Percentiles rank a stretch among this genome's conserved stretches.
phyloP scores from a whole-genome alignment of 2,329 filamentous ascomycete species.

The Pseudogymnoascus sp. region DNA sequence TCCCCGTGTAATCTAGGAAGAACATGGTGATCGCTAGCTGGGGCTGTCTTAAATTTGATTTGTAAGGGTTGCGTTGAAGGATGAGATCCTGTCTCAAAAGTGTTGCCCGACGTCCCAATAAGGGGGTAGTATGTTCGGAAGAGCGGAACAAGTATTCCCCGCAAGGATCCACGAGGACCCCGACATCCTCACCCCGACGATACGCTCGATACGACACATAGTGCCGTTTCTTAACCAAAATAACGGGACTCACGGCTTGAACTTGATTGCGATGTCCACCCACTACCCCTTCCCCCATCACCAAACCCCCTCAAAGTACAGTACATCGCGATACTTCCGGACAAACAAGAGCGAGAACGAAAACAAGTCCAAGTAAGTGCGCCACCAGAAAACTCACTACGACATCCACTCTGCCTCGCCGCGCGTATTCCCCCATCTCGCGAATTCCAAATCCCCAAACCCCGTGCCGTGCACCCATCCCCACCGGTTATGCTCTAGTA shows the following conservation, averaged over 20 bases:
- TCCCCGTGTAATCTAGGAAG: not conserved
- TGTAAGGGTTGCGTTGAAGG: not conserved
- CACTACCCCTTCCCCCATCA: not conserved
- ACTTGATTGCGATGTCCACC: not conserved
- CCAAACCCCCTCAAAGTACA: not conserved
- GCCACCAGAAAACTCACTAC: not conserved
- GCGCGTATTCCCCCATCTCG: not conserved
- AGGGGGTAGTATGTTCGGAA: not conserved
- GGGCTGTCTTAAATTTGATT: constrained; percentile 1
- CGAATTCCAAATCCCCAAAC: not conserved
- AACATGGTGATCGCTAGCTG: not conserved
- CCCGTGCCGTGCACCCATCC: not conserved
- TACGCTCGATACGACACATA: not conserved
- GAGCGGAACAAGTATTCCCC: constrained; percentile 5
- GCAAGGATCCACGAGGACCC: not conserved
- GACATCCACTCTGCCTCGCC: not conserved
- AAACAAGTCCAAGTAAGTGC: not conserved
- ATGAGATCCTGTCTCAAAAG: not conserved
- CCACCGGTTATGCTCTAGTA: not conserved
- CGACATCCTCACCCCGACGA: not conserved
- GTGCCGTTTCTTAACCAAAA: constrained; percentile 4
- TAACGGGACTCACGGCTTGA: not conserved
- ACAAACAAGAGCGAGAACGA: not conserved
- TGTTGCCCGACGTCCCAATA: not conserved
- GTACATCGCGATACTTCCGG: not conserved